Base-by-base conservation (phyloP, 192 early-diverging fungal species). In the Coemansia sp. region DNA sequence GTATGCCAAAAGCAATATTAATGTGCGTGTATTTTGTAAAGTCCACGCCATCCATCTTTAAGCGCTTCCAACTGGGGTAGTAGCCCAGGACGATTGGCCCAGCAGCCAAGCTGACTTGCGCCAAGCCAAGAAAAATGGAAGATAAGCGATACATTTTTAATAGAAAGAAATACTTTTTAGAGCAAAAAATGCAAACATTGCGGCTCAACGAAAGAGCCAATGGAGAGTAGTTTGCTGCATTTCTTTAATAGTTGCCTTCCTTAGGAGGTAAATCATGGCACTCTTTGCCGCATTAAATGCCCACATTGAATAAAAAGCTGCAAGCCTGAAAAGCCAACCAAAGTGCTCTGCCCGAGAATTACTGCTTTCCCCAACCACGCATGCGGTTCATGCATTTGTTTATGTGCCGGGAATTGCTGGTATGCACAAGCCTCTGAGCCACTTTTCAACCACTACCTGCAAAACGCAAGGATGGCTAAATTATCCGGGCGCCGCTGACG, bases 1-100 rank as follows among this genome's bases (percentile, higher is more conserved):
- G 70, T 23, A 83, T 81, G 13, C 80, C 82, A 67, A 85, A 89
- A 9, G 87, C 86, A 42, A 90, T 87, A 50, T 89, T 88, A 57
- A 91, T 67, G 40, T 89, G 90, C 3, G 90, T 87, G 57, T 88
- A 84, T 64, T 86, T 74, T 39, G 68, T 37, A 57, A 74, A 67
- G 36, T 73, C 77, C 3, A 74, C 34, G 10, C 45, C 62, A 7
- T 60, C n/a, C 50, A 65, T 66, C 10, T 60, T 55, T 13, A 40
- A n/a, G 26, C 55, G 46, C 39, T 63, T 57, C 73, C 79, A 73
- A 14, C 58, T 60, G 3, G 74, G 59, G 24, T 73, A 66, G 63
- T 82, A 73, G 7, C 79, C 73, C 26, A 71, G 28, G 2, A 71
- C 5, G 9, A 66, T n/a, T 5, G 62, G 70, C 14, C 51, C 51